Conservation (phyloP, 2,329 filamentous ascomycete species). For the Aspergillus bombycis region DNA sequence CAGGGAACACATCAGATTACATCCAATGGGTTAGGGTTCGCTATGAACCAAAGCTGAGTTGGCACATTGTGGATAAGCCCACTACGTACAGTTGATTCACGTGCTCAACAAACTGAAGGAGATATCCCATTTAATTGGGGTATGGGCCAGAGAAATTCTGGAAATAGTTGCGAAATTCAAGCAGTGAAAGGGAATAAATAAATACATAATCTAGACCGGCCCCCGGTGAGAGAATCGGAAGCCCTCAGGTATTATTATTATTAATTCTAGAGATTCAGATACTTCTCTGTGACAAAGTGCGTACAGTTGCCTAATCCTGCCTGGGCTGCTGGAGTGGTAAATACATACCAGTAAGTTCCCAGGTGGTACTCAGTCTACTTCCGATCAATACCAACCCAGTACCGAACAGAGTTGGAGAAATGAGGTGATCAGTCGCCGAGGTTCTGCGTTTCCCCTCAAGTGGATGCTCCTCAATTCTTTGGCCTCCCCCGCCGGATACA, state of each 20-base stretch:
- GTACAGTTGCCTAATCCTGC: not conserved
- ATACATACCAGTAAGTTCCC: not conserved
- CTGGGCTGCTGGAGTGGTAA: not conserved
- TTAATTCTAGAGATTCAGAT: not conserved
- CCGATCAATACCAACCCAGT: not conserved
- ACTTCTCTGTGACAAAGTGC: not conserved
- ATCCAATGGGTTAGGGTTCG: not conserved
- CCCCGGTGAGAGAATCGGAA: conserved; percentile 1
- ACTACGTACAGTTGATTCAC: not conserved
- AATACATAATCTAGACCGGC: not conserved
- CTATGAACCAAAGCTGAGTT: not conserved
- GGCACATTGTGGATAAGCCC: not conserved
- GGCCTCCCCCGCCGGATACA: conserved; percentile 10
- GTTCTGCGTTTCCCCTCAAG: not conserved
- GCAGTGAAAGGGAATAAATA: not conserved
- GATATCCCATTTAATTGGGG: not conserved
- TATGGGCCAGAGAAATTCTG: not conserved
- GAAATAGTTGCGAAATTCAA: not conserved
- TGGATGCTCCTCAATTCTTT: not conserved
- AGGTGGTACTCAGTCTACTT: not conserved
- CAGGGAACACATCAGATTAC: not conserved
- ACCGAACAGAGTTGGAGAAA: conserved; percentile 2
- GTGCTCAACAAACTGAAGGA: not conserved
- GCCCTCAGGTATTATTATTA: not conserved
- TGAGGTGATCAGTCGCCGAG: conserved; percentile 7